A percentile compares a stretch with the other conserved stretches of the same genome.
Evolutionary conservation across 2,329 filamentous ascomycete genomes (phyloP).

Genomic region (Penicillium sclerotigenum): DNA sequence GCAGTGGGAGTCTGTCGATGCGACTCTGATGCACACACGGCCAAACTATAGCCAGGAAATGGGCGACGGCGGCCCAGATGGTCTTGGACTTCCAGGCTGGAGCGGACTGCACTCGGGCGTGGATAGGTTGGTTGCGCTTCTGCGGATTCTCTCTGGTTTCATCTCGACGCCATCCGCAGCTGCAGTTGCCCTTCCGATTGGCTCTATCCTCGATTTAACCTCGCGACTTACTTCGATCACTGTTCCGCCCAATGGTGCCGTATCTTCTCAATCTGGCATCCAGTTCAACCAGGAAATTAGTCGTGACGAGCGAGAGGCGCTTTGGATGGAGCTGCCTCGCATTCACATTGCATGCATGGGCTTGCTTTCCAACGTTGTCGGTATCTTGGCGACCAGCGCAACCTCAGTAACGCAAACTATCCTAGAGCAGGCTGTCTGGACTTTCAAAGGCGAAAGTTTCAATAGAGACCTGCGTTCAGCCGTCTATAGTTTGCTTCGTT

Average conservation of each 20-base stretch:
- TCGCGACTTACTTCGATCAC: constrained; percentile 67
- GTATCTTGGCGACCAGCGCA: constrained; percentile 57
- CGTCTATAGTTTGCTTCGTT: constrained; percentile 58
- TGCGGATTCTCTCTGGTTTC: constrained; percentile 63
- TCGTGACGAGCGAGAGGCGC: constrained; percentile 75
- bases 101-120: constrained; percentile 69
- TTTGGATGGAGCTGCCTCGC: constrained; percentile 69
- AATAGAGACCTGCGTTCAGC: constrained; percentile 55
- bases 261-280: constrained; percentile 46
- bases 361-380: constrained; percentile 57
- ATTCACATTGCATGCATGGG: constrained; percentile 70
- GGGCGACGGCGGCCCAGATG: constrained; percentile 40
- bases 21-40: constrained; percentile 33
- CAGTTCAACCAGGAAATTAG: constrained; percentile 69
- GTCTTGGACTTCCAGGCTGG: constrained; percentile 64
- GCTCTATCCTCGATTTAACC: constrained; percentile 64
- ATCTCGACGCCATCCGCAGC: constrained; percentile 63
- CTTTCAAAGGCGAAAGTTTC: constrained; percentile 58
- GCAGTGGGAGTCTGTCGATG: constrained; percentile 70
- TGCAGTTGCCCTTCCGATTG: constrained; percentile 65
- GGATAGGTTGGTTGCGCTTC: constrained; percentile 64
- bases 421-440: constrained; percentile 68
- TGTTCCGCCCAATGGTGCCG: constrained; percentile 45
- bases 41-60: constrained; percentile 36
- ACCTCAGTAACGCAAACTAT: constrained; percentile 61